Evolutionary conservation across 495 filamentous ascomycete species (phyloP), one percentile per base, ranked within the genome.

Genomic region (Podospora didyma): DNA sequence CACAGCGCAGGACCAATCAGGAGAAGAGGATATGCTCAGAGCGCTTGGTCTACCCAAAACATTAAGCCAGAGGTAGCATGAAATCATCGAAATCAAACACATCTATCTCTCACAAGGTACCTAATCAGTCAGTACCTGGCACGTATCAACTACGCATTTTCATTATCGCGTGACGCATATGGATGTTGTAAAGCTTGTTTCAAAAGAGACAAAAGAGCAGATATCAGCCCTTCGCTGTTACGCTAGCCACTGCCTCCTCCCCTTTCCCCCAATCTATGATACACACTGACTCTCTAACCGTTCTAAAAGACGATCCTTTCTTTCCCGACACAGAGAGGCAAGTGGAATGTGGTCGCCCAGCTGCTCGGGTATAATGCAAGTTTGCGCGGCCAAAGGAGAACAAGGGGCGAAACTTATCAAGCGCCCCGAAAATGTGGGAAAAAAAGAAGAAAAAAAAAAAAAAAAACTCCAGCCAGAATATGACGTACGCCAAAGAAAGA

Each of bases 11-110:
- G 53, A 56, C 46, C 50, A 52, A 10, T 47, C 54, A 16, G 57
- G 53, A 22, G 63, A 31, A 31, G 26, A 31, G 3, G 3, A 76
- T 46, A 37, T 77, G 52, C 61, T 78, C n/a, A 59, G 62, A 12
- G 61, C 65, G 35, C 49, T 78, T 42, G 69, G 56, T 1, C 71
- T 78, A n/a, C 22, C 22, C 24, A 52, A 7, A 23, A 14, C 4
- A 14, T 5, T 17, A 5, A 42, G 39, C 12, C 12, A 14, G 12
- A 42, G 48, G 51, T 60, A 60, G 51, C 49, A 45, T 52, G 49
- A 21, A 61, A 44, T 37, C 19, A 5, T 22, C 4, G 9, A 41
- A 14, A 4, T 14, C 12, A 31, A 31, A 31, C 26, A 4, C 26
- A 31, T 31, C 26, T 3, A 31, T 9, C 26, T 31, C 26, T n/a